Base-by-base conservation (phyloP, 2,329 filamentous ascomycete species). In the Dothidotthia symphoricarpi region DNA sequence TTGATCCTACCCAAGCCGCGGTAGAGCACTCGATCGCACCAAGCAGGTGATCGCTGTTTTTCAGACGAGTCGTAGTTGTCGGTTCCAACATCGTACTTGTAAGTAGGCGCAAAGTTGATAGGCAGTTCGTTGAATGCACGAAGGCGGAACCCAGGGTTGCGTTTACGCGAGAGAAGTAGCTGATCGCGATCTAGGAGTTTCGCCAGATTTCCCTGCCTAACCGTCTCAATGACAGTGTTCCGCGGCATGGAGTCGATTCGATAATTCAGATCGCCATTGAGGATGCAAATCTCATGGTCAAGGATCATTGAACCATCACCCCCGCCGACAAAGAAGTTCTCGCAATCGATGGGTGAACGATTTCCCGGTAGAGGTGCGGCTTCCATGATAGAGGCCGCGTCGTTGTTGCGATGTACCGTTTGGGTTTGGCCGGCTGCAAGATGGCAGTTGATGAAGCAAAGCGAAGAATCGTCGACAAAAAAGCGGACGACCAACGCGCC, bases 361-460 rank as follows among this genome's bases (percentile, higher is more conserved):
- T 93, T 86, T 0, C 75, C 67, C 0, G 88, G 85, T n/a, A 98
- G 75, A 5, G 86, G 75, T 14, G 78, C 75, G 3, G 83, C 77
- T 63, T 97, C 91, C 17, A 98, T 78, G 41, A 98, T 97, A 3
- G 83, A 84, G 0, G 89, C 86, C 16, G 95, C 81, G 58, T 98
- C 93, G 55, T 89, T 93, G 69, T 98, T 95, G 6, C 93, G 87
- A 55, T 90, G 82, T 41, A 86, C 86, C 0, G 91, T 95, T 43
- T 95, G 87, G 0, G 85, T 83, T 66, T 98, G 93, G 0, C 93
- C 93, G 0, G 93, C 93, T 13, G 93, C 93, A 42, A 98, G 73
- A 78, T 98, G 93, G 64, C 93, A 98, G 63, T 98, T 98, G 70
- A 97, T 80, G 67, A 98, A 91, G 69, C 93, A 98, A 24, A 98